A percentile compares a stretch with the other conserved stretches of the same genome.
These are phyloP conservation scores for Coemansia sp. DNA, from an alignment of 192 early-diverging fungal species.

Conservation along the genomic window DNA sequence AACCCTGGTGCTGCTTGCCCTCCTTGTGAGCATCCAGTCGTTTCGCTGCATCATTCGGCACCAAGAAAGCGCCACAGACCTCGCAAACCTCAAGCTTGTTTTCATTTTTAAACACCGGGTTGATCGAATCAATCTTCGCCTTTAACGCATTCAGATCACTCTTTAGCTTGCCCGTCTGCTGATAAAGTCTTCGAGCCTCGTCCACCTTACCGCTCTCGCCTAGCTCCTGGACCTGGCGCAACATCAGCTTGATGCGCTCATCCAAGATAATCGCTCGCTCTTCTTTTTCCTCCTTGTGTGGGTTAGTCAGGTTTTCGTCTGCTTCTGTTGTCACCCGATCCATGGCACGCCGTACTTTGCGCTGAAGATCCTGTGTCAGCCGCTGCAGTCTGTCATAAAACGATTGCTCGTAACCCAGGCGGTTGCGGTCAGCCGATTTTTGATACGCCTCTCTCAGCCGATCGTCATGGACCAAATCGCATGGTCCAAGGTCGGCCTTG, in stretches of 20 bases:
- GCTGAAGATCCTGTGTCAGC: slow-evolving; percentile 65
- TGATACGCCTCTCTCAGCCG: slow-evolving; percentile 60
- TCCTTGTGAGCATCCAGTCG: slow-evolving; percentile 75
- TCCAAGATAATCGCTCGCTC: slow-evolving; percentile 78
- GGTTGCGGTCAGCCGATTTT: slow-evolving; percentile 59
- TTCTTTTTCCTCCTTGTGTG: slow-evolving; percentile 71
- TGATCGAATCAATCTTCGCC: slow-evolving; percentile 53
- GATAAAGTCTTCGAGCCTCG: slow-evolving; percentile 62
- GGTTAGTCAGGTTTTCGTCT: slow-evolving; percentile 61
- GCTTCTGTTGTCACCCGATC: slow-evolving; percentile 64
- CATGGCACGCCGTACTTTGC: slow-evolving; percentile 66
- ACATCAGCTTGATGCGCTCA: slow-evolving; percentile 68
- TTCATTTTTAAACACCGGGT: slow-evolving; percentile 66
- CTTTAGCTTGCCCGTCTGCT: slow-evolving; percentile 66
- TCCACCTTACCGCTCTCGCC: slow-evolving; percentile 73
- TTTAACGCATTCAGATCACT: slow-evolving; percentile 56
- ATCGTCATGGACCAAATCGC: slow-evolving; percentile 80
- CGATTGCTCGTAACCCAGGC: slow-evolving; percentile 69
- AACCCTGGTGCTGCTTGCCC: slow-evolving; percentile 84
- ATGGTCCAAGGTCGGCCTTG: slow-evolving; percentile 71
- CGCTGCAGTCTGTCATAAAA: slow-evolving; percentile 65
- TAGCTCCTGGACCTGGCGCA: slow-evolving; percentile 64
- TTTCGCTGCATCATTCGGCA: slow-evolving; percentile 79
- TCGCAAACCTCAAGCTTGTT: slow-evolving; percentile 77
- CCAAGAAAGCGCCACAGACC: slow-evolving; percentile 80